phyloP scores from a whole-genome alignment of 306 rosid species.

The Castanopsis chinensis region DNA sequence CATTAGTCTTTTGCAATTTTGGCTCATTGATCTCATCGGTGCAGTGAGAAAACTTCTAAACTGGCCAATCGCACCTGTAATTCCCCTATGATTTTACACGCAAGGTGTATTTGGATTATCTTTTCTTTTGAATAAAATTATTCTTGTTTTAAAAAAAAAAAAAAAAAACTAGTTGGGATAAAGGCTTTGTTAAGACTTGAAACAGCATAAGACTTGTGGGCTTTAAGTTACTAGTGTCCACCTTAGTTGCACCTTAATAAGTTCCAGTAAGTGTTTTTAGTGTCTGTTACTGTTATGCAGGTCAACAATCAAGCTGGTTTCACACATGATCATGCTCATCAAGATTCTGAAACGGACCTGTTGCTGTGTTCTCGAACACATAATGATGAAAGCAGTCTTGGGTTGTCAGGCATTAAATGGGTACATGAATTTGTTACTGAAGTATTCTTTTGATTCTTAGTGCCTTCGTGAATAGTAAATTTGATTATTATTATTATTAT shows the following conservation, averaged over 20 bases:
- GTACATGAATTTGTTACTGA: slow-evolving; percentile 34
- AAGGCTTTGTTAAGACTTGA: slow-evolving; percentile 9
- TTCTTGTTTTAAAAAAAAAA: too few species aligned
- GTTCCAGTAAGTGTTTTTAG: neutral
- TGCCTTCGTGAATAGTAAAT: slow-evolving; percentile 15
- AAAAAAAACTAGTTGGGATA: too few species aligned
- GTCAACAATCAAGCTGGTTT: slow-evolving; percentile 33
- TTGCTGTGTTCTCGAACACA: slow-evolving; percentile 35
- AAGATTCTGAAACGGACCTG: slow-evolving; percentile 42
- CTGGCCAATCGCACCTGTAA: too few species aligned
- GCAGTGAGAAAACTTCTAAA: too few species aligned
- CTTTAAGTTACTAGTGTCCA: slow-evolving; percentile 8
- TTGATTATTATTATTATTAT: neutral
- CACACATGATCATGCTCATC: slow-evolving; percentile 34
- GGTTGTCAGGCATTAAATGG: slow-evolving; percentile 80
- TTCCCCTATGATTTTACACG: too few species aligned
- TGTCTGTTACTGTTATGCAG: slow-evolving; percentile 39
- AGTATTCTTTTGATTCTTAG: slow-evolving; percentile 4
- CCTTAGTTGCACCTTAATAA: neutral
- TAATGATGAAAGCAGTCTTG: slow-evolving; percentile 81
- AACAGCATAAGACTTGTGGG: slow-evolving; percentile 10
- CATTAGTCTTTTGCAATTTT: too few species aligned
- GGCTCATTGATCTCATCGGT: too few species aligned
- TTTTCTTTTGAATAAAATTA: too few species aligned
- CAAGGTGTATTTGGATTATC: too few species aligned